Evolutionary conservation across 2,329 filamentous ascomycete species (phyloP), one percentile per base, ranked within the genome.

Genomic region (Amauroascus verrucosus): DNA sequence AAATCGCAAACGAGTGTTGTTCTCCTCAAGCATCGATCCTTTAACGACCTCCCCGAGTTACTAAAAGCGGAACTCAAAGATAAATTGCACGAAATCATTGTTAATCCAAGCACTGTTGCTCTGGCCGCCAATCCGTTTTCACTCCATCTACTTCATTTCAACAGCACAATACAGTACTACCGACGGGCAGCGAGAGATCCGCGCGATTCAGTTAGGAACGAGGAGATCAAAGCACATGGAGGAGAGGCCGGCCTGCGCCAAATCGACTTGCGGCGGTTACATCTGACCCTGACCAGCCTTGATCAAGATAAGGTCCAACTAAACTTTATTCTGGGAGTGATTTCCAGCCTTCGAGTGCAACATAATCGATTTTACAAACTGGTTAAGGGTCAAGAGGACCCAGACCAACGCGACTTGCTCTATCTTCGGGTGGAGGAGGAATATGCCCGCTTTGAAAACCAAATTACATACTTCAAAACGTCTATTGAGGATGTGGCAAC

Each of bases 381-480:
- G 26, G 53, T 55, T 5, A 55, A 48, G 28, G 41, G 53, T 11
- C 14, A 33, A 5, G 16, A 6, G 11, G 53, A 55, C 16, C 41
- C 43, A 13, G 53, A 55, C 16, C 44, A 33, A 24, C 53, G 48
- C 14, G 53, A 55, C 35, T 55, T 48, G 53, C 35, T 55, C 14
- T 55, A 55, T 48, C 51, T 43, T 48, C 53, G 53, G 14, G 53
- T 55, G 24, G 53, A 55, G 26, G 53, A 55, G 26, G 47, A 55
- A 32, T 55, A 51, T 44, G 53, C 41, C 11, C 48, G 53, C 2
- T 55, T 55, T 37, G 53, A 55, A 38, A 55, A 55, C 48, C 53
- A 55, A 16, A 55, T 55, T n/a, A 55, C 53, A 18, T 55, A 55
- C 22, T 55, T 55, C n/a, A 55, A 51, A 37, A 55, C 53, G 2